Percentiles rank a stretch among this genome's conserved stretches.
Evolutionary conservation across 2,329 filamentous ascomycete species (phyloP).

Genomic region (Graphilbum sp.): DNA sequence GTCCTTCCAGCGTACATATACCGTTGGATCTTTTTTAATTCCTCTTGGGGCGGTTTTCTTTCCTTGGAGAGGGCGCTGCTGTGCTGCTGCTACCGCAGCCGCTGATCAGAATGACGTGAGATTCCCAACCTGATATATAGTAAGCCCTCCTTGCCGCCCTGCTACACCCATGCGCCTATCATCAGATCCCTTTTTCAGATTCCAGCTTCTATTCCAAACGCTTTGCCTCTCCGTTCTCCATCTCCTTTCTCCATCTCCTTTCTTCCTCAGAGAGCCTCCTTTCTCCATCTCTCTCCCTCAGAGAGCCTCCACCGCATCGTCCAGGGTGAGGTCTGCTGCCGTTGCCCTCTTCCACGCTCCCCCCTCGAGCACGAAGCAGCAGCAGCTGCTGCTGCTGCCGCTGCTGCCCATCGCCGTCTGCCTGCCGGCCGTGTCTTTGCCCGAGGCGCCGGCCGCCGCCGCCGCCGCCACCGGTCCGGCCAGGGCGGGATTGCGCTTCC

Average conservation of each 20-base stretch:
- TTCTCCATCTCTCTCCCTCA: neutral
- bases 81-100: too few relatives aligned
- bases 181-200: too few relatives aligned
- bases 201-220: too few relatives aligned
- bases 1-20: neutral
- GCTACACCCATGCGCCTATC: too few relatives aligned
- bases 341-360: constrained; percentile 10
- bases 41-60: neutral
- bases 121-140: too few relatives aligned
- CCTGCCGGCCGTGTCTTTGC: too few relatives aligned
- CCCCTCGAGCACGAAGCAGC: constrained; percentile 11
- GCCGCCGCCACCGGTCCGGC: too few relatives aligned
- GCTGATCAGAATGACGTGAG: too few relatives aligned
- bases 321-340: constrained; percentile 7
- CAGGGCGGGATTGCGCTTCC: constrained; percentile 11
- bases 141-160: too few relatives aligned
- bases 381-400: constrained; percentile 1
- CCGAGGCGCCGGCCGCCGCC: neutral
- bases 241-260: too few relatives aligned
- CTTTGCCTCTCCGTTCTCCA: too few relatives aligned
- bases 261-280: neutral
- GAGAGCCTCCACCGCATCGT: neutral
- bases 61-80: neutral
- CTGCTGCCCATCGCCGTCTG: too few relatives aligned
- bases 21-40: neutral